Conservation (phyloP, 495 filamentous ascomycete genomes). For the Aspergillus ellipticus region DNA sequence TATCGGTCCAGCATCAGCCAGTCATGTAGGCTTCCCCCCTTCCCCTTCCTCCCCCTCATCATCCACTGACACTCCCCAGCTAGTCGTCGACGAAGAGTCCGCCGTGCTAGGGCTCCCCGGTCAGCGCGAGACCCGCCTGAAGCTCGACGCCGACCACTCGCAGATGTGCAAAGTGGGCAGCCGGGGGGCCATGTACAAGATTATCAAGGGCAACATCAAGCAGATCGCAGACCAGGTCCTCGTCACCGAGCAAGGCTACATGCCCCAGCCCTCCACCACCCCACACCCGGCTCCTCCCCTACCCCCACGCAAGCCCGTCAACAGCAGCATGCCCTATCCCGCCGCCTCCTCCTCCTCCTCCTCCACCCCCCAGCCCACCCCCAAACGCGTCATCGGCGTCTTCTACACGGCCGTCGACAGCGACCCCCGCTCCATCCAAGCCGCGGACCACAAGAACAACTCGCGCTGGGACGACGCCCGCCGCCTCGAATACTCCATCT, state of each 20-base stretch:
- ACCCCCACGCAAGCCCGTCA: slow-evolving; percentile 31
- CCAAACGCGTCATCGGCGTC: slow-evolving; percentile 16
- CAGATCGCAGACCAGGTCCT: slow-evolving; percentile 35
- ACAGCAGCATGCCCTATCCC: slow-evolving; percentile 31
- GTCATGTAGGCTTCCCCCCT: slow-evolving; percentile 24
- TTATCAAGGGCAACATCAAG: slow-evolving; percentile 40
- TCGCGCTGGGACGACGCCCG: slow-evolving; percentile 33
- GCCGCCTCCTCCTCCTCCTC: too few species aligned
- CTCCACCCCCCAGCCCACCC: slow-evolving; percentile 10
- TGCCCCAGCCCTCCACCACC: slow-evolving; percentile 24
- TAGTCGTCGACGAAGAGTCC: slow-evolving; percentile 39
- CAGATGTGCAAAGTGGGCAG: slow-evolving; percentile 37
- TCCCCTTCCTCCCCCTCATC: background rate
- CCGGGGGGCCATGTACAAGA: slow-evolving; percentile 34
- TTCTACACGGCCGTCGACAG: slow-evolving; percentile 25
- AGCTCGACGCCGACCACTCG: slow-evolving; percentile 39
- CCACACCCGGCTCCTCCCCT: slow-evolving; percentile 22
- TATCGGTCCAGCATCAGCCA: slow-evolving; percentile 27
- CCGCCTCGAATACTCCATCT: slow-evolving; percentile 32
- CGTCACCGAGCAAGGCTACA: slow-evolving; percentile 31
- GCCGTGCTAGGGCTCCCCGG: slow-evolving; percentile 36
- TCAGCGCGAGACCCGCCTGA: slow-evolving; percentile 36
- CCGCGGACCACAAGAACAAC: slow-evolving; percentile 29
- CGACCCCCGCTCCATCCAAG: slow-evolving; percentile 29
- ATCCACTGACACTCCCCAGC: slow-evolving; percentile 20